Evolutionary conservation across 2,329 filamentous ascomycete genomes (phyloP).

Genomic region (Leptodontidium sp.): DNA sequence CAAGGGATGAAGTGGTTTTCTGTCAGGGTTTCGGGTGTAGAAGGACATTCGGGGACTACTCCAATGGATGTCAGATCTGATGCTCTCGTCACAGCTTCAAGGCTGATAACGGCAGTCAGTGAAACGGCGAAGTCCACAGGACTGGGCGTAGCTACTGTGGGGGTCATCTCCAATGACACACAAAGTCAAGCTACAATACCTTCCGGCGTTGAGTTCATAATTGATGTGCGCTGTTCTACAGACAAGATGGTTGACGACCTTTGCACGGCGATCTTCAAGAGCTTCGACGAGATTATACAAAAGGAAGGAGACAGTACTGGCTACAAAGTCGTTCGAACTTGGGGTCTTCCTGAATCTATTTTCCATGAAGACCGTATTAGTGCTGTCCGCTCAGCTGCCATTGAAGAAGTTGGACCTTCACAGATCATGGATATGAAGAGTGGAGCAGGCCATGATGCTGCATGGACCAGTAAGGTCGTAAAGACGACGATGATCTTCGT

Average conservation of each 20-base stretch:
- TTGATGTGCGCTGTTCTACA: slow-evolving; percentile 39
- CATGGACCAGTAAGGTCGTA: slow-evolving; percentile 37
- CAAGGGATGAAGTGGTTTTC: slow-evolving; percentile 73
- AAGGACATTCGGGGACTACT: slow-evolving; percentile 42
- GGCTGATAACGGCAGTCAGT: slow-evolving; percentile 37
- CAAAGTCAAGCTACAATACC: slow-evolving; percentile 39
- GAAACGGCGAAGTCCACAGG: slow-evolving; percentile 33
- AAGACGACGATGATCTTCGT: slow-evolving; percentile 71
- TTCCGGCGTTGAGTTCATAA: slow-evolving; percentile 40
- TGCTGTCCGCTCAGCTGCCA: slow-evolving; percentile 37
- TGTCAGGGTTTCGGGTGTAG: slow-evolving; percentile 61
- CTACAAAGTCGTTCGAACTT: slow-evolving; percentile 36
- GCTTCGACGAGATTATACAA: slow-evolving; percentile 35
- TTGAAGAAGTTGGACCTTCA: slow-evolving; percentile 32
- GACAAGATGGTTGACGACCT: slow-evolving; percentile 38
- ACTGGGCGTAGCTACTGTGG: slow-evolving; percentile 40
- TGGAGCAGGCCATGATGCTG: slow-evolving; percentile 41
- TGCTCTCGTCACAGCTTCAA: slow-evolving; percentile 60
- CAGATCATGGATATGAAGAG: slow-evolving; percentile 42
- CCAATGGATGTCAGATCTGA: slow-evolving; percentile 67
- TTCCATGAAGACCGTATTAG: slow-evolving; percentile 39
- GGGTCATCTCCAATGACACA: slow-evolving; percentile 39
- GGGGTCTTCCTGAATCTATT: slow-evolving; percentile 38
- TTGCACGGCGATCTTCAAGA: slow-evolving; percentile 38
- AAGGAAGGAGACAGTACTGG: slow-evolving; percentile 34